Conservation (phyloP, 176 grass and related monocot genomes). For the Musa itinerans region DNA sequence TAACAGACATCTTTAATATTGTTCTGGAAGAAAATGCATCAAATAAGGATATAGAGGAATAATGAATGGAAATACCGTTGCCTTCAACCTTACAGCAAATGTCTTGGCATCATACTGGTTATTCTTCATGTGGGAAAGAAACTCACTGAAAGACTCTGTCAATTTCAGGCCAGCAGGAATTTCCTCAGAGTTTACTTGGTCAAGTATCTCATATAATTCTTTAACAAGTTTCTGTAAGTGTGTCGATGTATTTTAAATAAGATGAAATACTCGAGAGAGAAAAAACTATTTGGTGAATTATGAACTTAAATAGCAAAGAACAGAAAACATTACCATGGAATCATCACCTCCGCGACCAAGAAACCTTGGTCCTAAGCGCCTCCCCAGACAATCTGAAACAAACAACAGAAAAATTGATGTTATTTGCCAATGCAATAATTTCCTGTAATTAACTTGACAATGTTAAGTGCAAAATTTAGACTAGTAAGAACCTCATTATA, state of each 20-base stretch:
- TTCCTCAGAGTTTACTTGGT: conserved; percentile 69
- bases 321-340: conserved; percentile 11
- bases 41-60: background rate
- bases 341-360: conserved; percentile 6
- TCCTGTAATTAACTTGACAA: background rate
- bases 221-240: conserved; percentile 64
- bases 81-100: conserved; percentile 83
- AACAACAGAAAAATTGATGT: background rate
- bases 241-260: conserved; percentile 17
- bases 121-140: conserved; percentile 76
- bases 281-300: background rate
- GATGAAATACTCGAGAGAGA: background rate
- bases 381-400: conserved; percentile 16
- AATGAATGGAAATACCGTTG: conserved; percentile 41
- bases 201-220: conserved; percentile 76
- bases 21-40: background rate
- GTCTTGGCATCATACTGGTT: conserved; percentile 76
- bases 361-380: conserved; percentile 11
- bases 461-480: background rate
- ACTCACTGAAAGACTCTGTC: conserved; percentile 83
- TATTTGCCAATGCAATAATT: background rate
- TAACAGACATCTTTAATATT: background rate
- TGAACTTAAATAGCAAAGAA: conserved; percentile 8
- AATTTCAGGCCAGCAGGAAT: conserved; percentile 58
- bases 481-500: background rate